Evolutionary conservation across 164 flowering plant species (phyloP), one percentile per base, ranked within the genome.

Genomic region (Malania oleifera): DNA sequence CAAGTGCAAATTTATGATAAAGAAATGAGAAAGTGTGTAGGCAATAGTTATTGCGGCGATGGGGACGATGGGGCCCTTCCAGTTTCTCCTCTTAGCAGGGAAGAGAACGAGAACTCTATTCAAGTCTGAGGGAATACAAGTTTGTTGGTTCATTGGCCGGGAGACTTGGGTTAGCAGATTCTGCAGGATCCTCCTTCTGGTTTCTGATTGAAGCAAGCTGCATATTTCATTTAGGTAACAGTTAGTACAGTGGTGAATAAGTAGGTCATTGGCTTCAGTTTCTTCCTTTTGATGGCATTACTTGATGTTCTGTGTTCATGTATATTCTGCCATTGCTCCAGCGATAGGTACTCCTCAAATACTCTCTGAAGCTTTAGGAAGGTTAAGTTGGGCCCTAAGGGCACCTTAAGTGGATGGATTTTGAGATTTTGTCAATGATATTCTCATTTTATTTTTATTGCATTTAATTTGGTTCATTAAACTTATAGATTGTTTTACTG

Each of bases 241-340:
- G 67, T 64, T 58, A 61, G 68, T 60, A 53, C 44, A 56, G 51
- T 56, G 66, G 65, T 61, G 63, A 60, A 61, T 60, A 53, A 71
- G 61, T 67, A 67, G 72, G 63, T 38, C 18, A 13, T 59, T 44
- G 57, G 60, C 40, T 63, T 53, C 44, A 54, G 61, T 49, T 63
- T 60, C 61, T 54, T 58, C 54, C 49, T 66, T 56, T 63, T 56
- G 52, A 60, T 61, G 66, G 51, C 60, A 48, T 50, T 53, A 40
- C 65, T 59, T 60, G 62, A 54, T 60, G 66, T 64, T 61, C 63
- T 35, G 13, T 31, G 60, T 60, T 65, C 67, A 40, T 75, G 75
- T 73, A 75, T 61, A 61, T 70, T 65, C 62, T 47, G 19, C 69
- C 63, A 15, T 50, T 74, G 69, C 66, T 56, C 64, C 27, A 60